Conservation (phyloP, 148 eudicot genomes). For the Chenopodium album region DNA sequence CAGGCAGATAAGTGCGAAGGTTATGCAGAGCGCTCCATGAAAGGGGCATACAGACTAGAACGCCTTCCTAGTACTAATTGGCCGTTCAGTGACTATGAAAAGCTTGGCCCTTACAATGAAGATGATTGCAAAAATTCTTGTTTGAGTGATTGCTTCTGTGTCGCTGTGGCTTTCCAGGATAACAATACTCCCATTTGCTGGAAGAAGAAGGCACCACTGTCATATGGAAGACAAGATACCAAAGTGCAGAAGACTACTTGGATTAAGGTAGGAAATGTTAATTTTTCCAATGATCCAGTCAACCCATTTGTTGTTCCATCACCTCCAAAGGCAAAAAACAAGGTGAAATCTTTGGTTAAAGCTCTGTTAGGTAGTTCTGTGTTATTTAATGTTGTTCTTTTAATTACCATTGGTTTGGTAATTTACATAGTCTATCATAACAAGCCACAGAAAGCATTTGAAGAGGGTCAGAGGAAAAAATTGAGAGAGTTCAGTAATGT, state of each 20-base stretch:
- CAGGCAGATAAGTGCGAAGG: background rate
- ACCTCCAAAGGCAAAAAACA: slow-evolving; percentile 1
- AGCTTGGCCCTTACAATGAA: slow-evolving; percentile 18
- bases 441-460: background rate
- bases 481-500: slow-evolving; percentile 21
- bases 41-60: slow-evolving; percentile 1
- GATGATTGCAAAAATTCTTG: slow-evolving; percentile 32
- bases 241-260: slow-evolving; percentile 7
- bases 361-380: slow-evolving; percentile 33
- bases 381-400: slow-evolving; percentile 21
- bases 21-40: background rate
- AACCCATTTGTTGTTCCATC: background rate
- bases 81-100: slow-evolving; percentile 25
- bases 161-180: slow-evolving; percentile 18
- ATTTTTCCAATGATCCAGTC: background rate
- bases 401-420: slow-evolving; percentile 20
- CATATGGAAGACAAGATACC: slow-evolving; percentile 27
- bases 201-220: slow-evolving; percentile 42
- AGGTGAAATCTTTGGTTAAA: slow-evolving; percentile 11
- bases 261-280: slow-evolving; percentile 28
- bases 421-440: slow-evolving; percentile 12
- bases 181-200: slow-evolving; percentile 22
- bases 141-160: slow-evolving; percentile 30
- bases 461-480: background rate
- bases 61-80: slow-evolving; percentile 21